These are phyloP conservation scores for Paraphoma chrysanthemicola DNA, from an alignment of 2,329 filamentous ascomycete genomes.

Conservation along the genomic window DNA sequence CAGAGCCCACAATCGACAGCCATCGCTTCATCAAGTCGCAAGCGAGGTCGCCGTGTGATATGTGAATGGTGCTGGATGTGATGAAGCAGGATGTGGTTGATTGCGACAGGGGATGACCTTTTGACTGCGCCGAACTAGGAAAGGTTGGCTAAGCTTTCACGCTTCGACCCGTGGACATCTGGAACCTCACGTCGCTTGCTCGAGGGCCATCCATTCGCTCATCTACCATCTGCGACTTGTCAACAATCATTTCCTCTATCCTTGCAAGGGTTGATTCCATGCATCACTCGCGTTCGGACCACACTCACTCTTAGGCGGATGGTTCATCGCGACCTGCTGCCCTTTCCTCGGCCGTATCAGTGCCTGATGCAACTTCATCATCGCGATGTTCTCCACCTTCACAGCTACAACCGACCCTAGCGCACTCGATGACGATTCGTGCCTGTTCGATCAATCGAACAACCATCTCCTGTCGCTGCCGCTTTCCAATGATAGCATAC, in stretches of 20 bases:
- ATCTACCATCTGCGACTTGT: slow-evolving; percentile 32
- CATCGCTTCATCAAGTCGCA: not conserved
- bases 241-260: slow-evolving; percentile 39
- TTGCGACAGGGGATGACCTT: slow-evolving; percentile 18
- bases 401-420: slow-evolving; percentile 40
- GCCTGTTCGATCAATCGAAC: slow-evolving; percentile 41
- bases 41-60: not conserved
- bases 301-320: slow-evolving; percentile 23
- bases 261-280: slow-evolving; percentile 19
- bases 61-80: not conserved
- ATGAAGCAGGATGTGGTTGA: slow-evolving; percentile 7
- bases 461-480: slow-evolving; percentile 41
- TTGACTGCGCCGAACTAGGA: slow-evolving; percentile 21
- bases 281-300: slow-evolving; percentile 15
- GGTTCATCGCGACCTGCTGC: slow-evolving; percentile 29
- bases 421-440: slow-evolving; percentile 43
- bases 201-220: slow-evolving; percentile 22
- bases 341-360: slow-evolving; percentile 32
- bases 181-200: slow-evolving; percentile 34
- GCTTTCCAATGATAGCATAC: slow-evolving; percentile 40
- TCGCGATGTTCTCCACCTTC: slow-evolving; percentile 45
- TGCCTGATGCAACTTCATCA: slow-evolving; percentile 22
- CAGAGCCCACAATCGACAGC: not conserved
- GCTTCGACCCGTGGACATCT: slow-evolving; percentile 12
- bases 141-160: slow-evolving; percentile 25